Conservation (phyloP, 2,329 filamentous ascomycete genomes). For the Alternaria gaisen region DNA sequence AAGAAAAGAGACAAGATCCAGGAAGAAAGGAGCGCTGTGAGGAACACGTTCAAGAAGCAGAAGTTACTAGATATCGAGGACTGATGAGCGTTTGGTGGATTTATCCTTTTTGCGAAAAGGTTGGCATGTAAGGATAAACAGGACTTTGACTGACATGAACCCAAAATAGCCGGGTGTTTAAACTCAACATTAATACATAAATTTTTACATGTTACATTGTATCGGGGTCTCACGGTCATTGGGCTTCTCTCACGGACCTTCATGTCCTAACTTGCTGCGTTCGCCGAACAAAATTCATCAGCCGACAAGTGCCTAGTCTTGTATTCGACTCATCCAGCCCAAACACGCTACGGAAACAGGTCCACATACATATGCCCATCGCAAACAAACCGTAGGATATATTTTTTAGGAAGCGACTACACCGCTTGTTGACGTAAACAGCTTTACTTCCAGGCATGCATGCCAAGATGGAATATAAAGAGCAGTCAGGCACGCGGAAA, state of each 20-base stretch:
- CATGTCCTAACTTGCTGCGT: not conserved
- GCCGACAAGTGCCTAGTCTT: not conserved
- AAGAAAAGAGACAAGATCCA: slow-evolving; percentile 1
- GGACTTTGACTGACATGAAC: not conserved
- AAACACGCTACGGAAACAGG: not conserved
- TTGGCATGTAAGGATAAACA: not conserved
- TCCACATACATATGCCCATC: not conserved
- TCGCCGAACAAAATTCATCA: not conserved
- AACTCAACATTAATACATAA: not conserved
- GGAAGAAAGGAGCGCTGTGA: slow-evolving; percentile 5
- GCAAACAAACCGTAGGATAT: not conserved
- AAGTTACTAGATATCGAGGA: slow-evolving; percentile 1
- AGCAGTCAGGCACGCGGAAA: not conserved
- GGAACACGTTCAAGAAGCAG: slow-evolving; percentile 22
- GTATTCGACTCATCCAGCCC: not conserved
- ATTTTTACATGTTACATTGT: not conserved
- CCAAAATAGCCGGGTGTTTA: not conserved
- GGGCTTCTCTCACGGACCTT: too few species aligned
- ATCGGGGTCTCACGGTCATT: not conserved
- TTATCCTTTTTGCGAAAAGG: not conserved
- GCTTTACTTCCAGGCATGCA: not conserved
- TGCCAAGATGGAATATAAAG: not conserved
- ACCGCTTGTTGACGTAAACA: not conserved
- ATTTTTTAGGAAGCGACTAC: not conserved
- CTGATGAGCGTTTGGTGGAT: not conserved